Evolutionary conservation across 495 filamentous ascomycete species (phyloP).

Genomic region (Podospora sp.): DNA sequence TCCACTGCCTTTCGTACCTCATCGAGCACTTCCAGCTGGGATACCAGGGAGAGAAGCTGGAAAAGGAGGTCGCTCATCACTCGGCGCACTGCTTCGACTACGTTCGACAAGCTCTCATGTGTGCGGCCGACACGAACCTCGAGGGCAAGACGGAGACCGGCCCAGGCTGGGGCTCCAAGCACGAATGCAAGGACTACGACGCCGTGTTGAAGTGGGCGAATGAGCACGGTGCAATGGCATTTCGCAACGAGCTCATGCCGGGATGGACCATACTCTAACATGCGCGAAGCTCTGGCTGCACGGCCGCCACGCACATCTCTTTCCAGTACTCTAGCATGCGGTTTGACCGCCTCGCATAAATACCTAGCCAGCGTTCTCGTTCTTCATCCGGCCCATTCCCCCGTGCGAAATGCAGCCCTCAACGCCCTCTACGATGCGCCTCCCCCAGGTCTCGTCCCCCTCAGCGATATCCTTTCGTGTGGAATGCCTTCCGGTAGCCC

Average conservation of each 20-base stretch:
- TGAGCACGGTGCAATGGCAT: constrained; percentile 30
- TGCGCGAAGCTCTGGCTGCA: background rate
- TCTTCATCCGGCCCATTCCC: background rate
- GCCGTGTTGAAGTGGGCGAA: constrained; percentile 46
- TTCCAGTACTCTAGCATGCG: too few relatives aligned
- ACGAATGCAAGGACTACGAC: constrained; percentile 47
- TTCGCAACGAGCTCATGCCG: constrained; percentile 23
- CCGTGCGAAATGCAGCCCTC: background rate
- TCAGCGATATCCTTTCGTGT: background rate
- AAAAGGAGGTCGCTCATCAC: constrained; percentile 47
- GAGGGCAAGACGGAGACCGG: constrained; percentile 49
- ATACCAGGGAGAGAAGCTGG: constrained; percentile 41
- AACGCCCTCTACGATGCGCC: background rate
- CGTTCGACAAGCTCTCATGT: constrained; percentile 51
- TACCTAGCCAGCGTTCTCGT: too few relatives aligned
- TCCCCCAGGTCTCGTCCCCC: background rate
- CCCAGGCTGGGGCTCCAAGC: constrained; percentile 47
- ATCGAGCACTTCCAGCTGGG: constrained; percentile 45
- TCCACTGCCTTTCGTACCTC: constrained; percentile 55
- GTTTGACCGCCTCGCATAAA: too few relatives aligned
- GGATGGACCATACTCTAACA: constrained; percentile 17
- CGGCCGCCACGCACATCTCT: too few relatives aligned
- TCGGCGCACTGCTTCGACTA: constrained; percentile 55
- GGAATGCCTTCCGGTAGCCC: background rate
- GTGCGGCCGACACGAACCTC: constrained; percentile 48